These are phyloP conservation scores for Helianthus annuus DNA, from an alignment of 129 eudicot genomes.

Conservation along the genomic window HanXRQr2.0-SUNRISE NC_035434.2:154342925-154343424, in stretches of 20 bases:
- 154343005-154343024: no score
- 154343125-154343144: background rate
- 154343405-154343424: conserved; percentile 18
- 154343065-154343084: background rate
- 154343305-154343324: conserved; percentile 29
- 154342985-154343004: no score
- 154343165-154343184: background rate
- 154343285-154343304: conserved; percentile 29
- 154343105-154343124: background rate
- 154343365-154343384: conserved; percentile 30
- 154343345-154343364: conserved; percentile 30
- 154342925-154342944: background rate
- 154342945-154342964: background rate
- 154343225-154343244: conserved; percentile 60
- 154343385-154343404: conserved; percentile 23
- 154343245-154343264: conserved; percentile 28
- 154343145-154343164: background rate
- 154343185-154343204: background rate
- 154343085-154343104: background rate
- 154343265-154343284: conserved; percentile 38
- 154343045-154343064: background rate
- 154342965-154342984: background rate
- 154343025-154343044: no score
- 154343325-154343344: conserved; percentile 31
- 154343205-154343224: conserved; percentile 65